A percentile compares a stretch with the other conserved stretches of the same genome.
Evolutionary conservation across 306 rosid species (phyloP).

Genomic region (Inga laurina): DNA sequence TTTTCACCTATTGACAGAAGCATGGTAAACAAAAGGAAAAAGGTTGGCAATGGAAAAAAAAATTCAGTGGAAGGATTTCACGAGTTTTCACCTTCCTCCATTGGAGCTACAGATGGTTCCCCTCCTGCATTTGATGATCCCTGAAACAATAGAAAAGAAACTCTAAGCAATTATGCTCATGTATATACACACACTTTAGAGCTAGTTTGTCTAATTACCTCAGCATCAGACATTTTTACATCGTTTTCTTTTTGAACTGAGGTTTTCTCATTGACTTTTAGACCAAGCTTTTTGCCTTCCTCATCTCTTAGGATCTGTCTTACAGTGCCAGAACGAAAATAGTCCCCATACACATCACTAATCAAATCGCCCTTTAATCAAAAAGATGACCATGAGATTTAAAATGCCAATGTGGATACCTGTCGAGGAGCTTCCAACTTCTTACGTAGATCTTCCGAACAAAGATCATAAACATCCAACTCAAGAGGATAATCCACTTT

Average conservation of each 20-base stretch:
- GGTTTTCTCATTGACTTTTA: constrained; percentile 70
- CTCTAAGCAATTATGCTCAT: not conserved
- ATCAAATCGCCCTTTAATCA: not conserved
- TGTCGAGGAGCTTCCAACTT: constrained; percentile 80
- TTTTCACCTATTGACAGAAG: constrained; percentile 51
- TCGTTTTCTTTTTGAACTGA: constrained; percentile 64
- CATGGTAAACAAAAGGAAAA: constrained; percentile 28
- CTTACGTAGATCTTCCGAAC: constrained; percentile 87
- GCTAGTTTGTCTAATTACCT: constrained; percentile 53
- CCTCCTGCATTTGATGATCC: constrained; percentile 75
- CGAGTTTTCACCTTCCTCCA: constrained; percentile 61
- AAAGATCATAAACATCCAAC: constrained; percentile 91
- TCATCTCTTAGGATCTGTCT: constrained; percentile 72
- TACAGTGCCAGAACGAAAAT: constrained; percentile 30
- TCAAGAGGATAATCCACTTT: constrained; percentile 97
- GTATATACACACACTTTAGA: not conserved
- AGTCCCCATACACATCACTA: constrained; percentile 8
- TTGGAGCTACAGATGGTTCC: constrained; percentile 68
- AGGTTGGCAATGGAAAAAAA: not conserved
- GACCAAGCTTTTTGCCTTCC: constrained; percentile 86
- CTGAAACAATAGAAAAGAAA: constrained; percentile 48
- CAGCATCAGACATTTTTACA: constrained; percentile 75
- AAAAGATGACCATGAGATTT: constrained; percentile 15
- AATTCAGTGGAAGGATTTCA: constrained; percentile 2
- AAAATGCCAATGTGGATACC: constrained; percentile 52